A percentile compares a stretch with the other conserved stretches of the same genome.
Conservation (phyloP, 176 grass and related monocot genomes). For the Triticum timopheevii region DNA sequence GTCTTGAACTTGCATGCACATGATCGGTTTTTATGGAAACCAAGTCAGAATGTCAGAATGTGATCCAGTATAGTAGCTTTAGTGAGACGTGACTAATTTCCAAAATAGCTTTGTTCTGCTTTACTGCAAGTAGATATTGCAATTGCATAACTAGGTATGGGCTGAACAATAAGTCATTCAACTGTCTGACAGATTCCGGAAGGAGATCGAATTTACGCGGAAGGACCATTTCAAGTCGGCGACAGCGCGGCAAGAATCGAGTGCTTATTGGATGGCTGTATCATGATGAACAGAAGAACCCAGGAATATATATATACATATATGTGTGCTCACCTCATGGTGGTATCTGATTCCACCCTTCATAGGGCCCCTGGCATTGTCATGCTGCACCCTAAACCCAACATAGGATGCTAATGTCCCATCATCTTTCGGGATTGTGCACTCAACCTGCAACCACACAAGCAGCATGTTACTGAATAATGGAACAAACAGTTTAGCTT, state of each 20-base stretch:
- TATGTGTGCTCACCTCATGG: conserved; percentile 55
- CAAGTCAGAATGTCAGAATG: neutral
- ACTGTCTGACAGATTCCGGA: neutral
- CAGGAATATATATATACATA: neutral
- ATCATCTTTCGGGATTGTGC: conserved; percentile 87
- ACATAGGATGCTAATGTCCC: conserved; percentile 81
- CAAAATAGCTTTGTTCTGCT: neutral
- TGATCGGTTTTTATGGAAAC: neutral
- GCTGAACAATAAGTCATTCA: neutral
- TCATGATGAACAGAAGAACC: conserved; percentile 25
- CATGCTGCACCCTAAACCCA: conserved; percentile 82
- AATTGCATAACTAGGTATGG: neutral
- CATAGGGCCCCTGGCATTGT: conserved; percentile 95
- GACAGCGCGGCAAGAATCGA: conserved; percentile 32
- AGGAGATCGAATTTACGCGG: conserved; percentile 31
- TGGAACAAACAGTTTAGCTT: neutral
- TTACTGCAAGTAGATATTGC: neutral
- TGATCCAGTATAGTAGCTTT: neutral
- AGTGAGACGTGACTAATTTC: neutral
- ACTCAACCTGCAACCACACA: conserved; percentile 77
- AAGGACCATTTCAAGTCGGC: conserved; percentile 34
- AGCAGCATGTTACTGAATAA: neutral
- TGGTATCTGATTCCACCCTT: conserved; percentile 97
- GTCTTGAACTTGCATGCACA: neutral
- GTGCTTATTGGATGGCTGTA: conserved; percentile 2